Evolutionary conservation across 768 basidiomycete genomes (phyloP).

Genomic region (Strobilomyces echinocephalus): DNA sequence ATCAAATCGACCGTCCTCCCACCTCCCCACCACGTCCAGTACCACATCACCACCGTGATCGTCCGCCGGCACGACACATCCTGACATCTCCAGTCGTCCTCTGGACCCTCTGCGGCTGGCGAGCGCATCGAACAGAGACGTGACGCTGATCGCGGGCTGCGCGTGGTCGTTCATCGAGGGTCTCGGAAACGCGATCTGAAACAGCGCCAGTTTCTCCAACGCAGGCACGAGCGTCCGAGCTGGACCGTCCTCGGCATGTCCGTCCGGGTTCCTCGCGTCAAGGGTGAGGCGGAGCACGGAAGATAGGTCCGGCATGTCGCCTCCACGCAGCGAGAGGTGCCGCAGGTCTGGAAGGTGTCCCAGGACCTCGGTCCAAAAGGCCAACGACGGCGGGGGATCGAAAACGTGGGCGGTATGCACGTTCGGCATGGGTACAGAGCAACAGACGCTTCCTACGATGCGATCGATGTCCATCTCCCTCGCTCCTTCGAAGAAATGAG

Average conservation of each 20-base stretch:
- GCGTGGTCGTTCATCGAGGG: neutral
- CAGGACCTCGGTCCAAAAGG: conserved; percentile 4
- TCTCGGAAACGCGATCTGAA: neutral
- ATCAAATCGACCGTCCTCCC: neutral
- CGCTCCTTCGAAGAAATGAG: neutral
- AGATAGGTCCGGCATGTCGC: neutral
- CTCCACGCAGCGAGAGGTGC: neutral
- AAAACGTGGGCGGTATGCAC: neutral
- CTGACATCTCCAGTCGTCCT: neutral
- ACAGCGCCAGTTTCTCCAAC: neutral
- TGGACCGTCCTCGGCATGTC: too few species aligned
- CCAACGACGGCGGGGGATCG: neutral
- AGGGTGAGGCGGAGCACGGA: neutral
- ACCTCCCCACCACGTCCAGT: neutral
- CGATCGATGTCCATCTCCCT: too few species aligned
- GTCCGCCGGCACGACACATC: neutral
- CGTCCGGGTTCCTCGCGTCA: neutral
- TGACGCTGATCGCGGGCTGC: too few species aligned
- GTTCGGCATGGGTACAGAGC: neutral
- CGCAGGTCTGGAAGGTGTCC: neutral
- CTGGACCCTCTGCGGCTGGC: neutral
- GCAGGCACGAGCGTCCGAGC: neutral
- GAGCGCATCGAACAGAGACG: neutral
- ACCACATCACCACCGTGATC: too few species aligned
- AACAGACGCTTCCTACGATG: neutral